Percentiles rank a stretch among this genome's conserved stretches.
Conservation (phyloP, 768 basidiomycete species). For the Suillus plorans region DNA sequence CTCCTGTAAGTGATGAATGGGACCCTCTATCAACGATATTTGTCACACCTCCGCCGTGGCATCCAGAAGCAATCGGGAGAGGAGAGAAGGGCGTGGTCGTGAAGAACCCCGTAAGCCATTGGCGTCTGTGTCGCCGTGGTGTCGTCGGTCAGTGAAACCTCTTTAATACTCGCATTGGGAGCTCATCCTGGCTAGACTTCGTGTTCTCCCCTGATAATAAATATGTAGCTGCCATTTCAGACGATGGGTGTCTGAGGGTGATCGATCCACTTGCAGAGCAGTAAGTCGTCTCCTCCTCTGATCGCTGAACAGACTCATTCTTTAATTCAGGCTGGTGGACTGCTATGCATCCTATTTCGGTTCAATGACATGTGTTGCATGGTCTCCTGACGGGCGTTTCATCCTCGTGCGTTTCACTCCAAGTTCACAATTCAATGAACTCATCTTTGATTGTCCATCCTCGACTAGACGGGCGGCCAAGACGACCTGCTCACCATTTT, state of each 20-base stretch:
- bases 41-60: slow-evolving; percentile 66
- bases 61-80: slow-evolving; percentile 53
- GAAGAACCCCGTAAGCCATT: slow-evolving; percentile 69
- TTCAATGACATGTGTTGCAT: slow-evolving; percentile 82
- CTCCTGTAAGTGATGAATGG: slow-evolving; percentile 53
- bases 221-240: slow-evolving; percentile 85
- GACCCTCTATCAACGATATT: slow-evolving; percentile 74
- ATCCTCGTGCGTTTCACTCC: slow-evolving; percentile 56
- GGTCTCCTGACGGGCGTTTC: slow-evolving; percentile 96
- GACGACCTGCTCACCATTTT: slow-evolving; percentile 95
- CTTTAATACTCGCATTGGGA: neutral
- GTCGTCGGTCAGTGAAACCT: slow-evolving; percentile 52
- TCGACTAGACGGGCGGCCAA: slow-evolving; percentile 84
- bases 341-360: slow-evolving; percentile 96
- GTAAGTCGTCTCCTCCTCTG: slow-evolving; percentile 45
- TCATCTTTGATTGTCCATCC: slow-evolving; percentile 6
- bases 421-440: neutral
- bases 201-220: slow-evolving; percentile 93
- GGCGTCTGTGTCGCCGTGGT: slow-evolving; percentile 54
- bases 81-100: slow-evolving; percentile 68
- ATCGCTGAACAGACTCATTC: slow-evolving; percentile 1
- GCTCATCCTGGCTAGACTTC: slow-evolving; percentile 55
- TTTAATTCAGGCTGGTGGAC: slow-evolving; percentile 70
- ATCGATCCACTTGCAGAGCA: slow-evolving; percentile 87
- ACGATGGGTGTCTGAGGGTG: slow-evolving; percentile 89